Conservation (phyloP, 208 protist species). For the Leishmania braziliensis region DNA sequence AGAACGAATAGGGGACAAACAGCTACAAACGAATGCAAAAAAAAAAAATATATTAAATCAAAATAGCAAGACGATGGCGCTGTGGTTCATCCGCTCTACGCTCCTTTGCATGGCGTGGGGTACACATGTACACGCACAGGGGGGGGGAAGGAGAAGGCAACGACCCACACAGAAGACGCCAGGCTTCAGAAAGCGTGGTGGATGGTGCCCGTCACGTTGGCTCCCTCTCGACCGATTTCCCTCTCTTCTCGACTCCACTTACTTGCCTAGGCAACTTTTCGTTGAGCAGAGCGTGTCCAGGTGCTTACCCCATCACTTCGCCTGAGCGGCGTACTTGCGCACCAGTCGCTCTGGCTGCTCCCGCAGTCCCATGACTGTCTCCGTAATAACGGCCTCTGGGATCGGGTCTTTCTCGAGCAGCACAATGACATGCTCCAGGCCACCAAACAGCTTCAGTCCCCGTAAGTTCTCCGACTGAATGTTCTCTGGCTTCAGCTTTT, state of each 20-base stretch:
- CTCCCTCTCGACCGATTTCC: background rate
- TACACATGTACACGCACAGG: background rate
- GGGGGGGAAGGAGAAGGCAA: background rate
- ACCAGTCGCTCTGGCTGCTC: conserved; percentile 49
- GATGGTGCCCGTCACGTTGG: background rate
- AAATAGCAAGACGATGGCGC: background rate
- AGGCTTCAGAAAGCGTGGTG: background rate
- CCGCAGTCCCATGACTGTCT: conserved; percentile 36
- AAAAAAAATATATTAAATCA: background rate
- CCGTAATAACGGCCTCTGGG: conserved; percentile 24
- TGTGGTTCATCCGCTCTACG: background rate
- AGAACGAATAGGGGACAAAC: background rate
- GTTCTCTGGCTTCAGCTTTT: conserved; percentile 31
- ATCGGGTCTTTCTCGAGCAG: conserved; percentile 53
- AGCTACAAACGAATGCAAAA: background rate
- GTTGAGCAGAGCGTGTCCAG: background rate
- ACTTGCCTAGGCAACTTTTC: background rate
- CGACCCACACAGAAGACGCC: background rate
- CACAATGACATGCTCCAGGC: conserved; percentile 67
- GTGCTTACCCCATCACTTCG: background rate
- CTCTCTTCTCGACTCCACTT: background rate
- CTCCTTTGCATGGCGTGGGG: background rate
- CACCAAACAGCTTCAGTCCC: conserved; percentile 58
- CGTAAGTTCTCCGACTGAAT: conserved; percentile 38
- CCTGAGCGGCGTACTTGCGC: conserved; percentile 11